Evolutionary conservation across 2,329 filamentous ascomycete genomes (phyloP).

Genomic region (Plenodomus lindquistii): DNA sequence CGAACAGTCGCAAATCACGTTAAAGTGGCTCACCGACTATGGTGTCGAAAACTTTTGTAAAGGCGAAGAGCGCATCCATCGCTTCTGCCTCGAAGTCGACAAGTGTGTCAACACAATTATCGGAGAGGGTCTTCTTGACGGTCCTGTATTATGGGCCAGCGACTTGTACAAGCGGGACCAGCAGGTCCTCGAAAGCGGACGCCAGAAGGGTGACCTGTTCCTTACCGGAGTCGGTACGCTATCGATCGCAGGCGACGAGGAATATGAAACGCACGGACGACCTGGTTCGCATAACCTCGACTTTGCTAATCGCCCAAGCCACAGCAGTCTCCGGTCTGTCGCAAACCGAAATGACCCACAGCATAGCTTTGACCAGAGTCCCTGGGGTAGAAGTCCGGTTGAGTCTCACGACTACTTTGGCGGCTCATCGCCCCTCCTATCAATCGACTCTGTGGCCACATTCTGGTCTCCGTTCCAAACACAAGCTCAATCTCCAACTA

Average conservation of each 20-base stretch:
- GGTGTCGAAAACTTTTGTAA: slow-evolving; percentile 91
- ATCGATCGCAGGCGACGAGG: slow-evolving; percentile 54
- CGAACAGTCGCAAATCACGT: slow-evolving; percentile 85
- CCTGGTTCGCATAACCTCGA: slow-evolving; percentile 48
- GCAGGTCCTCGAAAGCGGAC: slow-evolving; percentile 58
- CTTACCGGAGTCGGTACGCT: slow-evolving; percentile 52
- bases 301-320: slow-evolving; percentile 55
- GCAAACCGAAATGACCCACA: slow-evolving; percentile 68
- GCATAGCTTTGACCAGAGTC: slow-evolving; percentile 70
- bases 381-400: slow-evolving; percentile 66
- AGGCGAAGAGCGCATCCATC: slow-evolving; percentile 92
- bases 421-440: slow-evolving; percentile 67
- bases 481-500: slow-evolving; percentile 65
- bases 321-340: slow-evolving; percentile 62
- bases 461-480: slow-evolving; percentile 90
- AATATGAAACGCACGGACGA: slow-evolving; percentile 46
- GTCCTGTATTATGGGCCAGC: slow-evolving; percentile 89
- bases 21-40: slow-evolving; percentile 78
- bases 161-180: slow-evolving; percentile 83
- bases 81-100: slow-evolving; percentile 88
- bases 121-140: slow-evolving; percentile 80
- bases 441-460: slow-evolving; percentile 75
- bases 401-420: slow-evolving; percentile 75
- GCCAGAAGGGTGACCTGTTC: slow-evolving; percentile 55
- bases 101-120: slow-evolving; percentile 84